These are phyloP conservation scores for Colletotrichum magnum DNA, from an alignment of 2,329 filamentous ascomycete species.

Conservation along the genomic window DNA sequence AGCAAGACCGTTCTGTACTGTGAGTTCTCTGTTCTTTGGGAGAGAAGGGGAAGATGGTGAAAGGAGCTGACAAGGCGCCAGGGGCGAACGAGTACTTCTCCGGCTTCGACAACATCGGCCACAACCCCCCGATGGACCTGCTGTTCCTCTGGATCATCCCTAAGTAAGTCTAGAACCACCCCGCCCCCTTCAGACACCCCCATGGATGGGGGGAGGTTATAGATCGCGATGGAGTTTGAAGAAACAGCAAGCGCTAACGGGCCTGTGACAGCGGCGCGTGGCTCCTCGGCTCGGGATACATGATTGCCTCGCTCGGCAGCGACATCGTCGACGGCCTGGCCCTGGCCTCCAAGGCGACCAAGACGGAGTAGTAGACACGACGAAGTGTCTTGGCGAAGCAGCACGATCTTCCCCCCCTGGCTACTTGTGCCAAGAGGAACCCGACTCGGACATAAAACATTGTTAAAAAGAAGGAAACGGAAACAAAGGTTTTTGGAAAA, in stretches of 20 bases:
- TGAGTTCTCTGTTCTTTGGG: constrained; percentile 50
- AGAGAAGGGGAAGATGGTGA: neutral
- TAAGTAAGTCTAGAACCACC: constrained; percentile 59
- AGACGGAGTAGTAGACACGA: constrained; percentile 54
- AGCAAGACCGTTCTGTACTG: constrained; percentile 75
- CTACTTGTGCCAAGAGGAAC: too few species aligned
- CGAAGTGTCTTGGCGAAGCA: too few species aligned
- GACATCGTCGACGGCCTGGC: constrained; percentile 65
- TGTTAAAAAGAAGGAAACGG: too few species aligned
- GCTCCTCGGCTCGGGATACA: constrained; percentile 67
- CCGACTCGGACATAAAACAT: too few species aligned
- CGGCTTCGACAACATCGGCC: constrained; percentile 69
- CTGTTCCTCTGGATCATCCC: constrained; percentile 70
- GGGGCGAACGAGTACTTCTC: constrained; percentile 71
- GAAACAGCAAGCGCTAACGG: neutral
- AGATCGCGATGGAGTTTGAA: neutral
- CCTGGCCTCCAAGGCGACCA: constrained; percentile 53
- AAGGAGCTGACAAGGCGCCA: constrained; percentile 43
- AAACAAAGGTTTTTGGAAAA: too few species aligned
- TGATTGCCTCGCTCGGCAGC: constrained; percentile 63
- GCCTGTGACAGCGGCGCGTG: constrained; percentile 62
- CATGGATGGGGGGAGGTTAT: neutral
- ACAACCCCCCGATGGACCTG: constrained; percentile 63
- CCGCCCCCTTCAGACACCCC: neutral
- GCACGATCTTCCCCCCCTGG: neutral